Evolutionary conservation across 371 early-diverging fungal genomes (phyloP).

Genomic region (Nematocida minor): DNA sequence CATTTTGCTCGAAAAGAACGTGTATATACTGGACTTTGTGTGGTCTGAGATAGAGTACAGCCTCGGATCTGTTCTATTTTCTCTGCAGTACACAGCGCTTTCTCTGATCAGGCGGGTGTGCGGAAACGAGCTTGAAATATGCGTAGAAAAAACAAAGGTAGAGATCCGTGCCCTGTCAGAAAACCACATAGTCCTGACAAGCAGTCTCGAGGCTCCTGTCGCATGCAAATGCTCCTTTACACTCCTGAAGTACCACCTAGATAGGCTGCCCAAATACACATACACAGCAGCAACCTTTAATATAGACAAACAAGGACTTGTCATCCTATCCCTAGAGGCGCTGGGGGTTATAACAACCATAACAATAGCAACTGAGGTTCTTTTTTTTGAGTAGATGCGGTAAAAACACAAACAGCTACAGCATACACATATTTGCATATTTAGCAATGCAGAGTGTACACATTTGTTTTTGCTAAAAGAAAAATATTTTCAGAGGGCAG

Average conservation of each 20-base stretch:
- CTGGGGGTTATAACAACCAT: conserved; percentile 22
- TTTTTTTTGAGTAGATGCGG: not conserved
- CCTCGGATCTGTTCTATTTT: not conserved
- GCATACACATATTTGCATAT: too few species aligned
- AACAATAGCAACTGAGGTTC: conserved; percentile 24
- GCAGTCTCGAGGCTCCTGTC: not conserved
- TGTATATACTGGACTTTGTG: conserved; percentile 21
- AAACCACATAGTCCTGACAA: not conserved
- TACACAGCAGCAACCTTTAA: not conserved
- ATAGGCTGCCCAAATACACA: conserved; percentile 8
- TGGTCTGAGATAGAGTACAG: not conserved
- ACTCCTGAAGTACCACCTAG: conserved; percentile 36
- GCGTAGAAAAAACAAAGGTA: not conserved
- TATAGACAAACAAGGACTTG: not conserved
- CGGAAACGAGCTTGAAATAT: not conserved
- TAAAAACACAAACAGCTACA: too few species aligned
- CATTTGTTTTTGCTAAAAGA: too few species aligned
- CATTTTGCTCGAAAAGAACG: conserved; percentile 1
- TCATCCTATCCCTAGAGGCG: conserved; percentile 16
- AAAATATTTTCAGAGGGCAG: too few species aligned
- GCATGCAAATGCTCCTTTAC: conserved; percentile 9
- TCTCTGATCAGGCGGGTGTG: not conserved
- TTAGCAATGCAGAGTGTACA: too few species aligned
- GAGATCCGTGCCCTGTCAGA: not conserved
- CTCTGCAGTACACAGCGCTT: not conserved